A percentile compares a stretch with the other conserved stretches of the same genome.
These are phyloP conservation scores for Tetradesmus obliquus DNA, from an alignment of 139 green algal genomes.

Conservation along the genomic window DNA sequence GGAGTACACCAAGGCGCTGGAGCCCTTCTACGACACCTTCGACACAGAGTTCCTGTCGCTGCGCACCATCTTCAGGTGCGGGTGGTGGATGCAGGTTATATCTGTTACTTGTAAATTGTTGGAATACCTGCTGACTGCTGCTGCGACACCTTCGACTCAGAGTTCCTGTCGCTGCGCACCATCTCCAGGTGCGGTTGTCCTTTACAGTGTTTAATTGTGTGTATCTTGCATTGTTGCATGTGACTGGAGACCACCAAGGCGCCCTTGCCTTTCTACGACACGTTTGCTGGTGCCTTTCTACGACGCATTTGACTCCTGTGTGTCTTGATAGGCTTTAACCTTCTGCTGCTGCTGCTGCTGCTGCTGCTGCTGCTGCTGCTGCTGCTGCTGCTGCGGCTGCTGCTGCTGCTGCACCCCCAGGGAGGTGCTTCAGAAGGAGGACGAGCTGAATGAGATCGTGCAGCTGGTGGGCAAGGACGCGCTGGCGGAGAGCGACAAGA, in stretches of 20 bases:
- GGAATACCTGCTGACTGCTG: conserved; percentile 60
- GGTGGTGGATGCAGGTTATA: not conserved
- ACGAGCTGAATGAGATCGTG: conserved; percentile 99
- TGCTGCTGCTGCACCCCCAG: conserved; percentile 19
- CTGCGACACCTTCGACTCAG: conserved; percentile 89
- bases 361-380: not conserved
- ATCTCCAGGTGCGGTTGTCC: conserved; percentile 41
- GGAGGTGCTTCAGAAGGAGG: conserved; percentile 98
- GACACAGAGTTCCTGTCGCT: conserved; percentile 85
- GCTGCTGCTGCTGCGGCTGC: not conserved
- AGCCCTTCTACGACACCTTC: conserved; percentile 93
- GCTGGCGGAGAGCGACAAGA: conserved; percentile 98
- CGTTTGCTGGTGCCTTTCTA: no score
- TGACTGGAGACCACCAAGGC: no score
- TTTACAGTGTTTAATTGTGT: not conserved
- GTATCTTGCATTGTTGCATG: not conserved
- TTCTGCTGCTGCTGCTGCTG: not conserved
- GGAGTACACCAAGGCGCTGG: conserved; percentile 95
- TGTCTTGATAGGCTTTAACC: no score
- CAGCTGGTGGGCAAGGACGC: conserved; percentile 99
- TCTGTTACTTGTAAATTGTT: not conserved
- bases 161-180: conserved; percentile 78
- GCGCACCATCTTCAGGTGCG: conserved; percentile 59
- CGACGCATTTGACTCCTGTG: no score
- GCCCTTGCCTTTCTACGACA: no score